A percentile compares a stretch with the other conserved stretches of the same genome.
phyloP scores from a whole-genome alignment of 768 basidiomycete species.

The Pisolithus orientalis region DNA sequence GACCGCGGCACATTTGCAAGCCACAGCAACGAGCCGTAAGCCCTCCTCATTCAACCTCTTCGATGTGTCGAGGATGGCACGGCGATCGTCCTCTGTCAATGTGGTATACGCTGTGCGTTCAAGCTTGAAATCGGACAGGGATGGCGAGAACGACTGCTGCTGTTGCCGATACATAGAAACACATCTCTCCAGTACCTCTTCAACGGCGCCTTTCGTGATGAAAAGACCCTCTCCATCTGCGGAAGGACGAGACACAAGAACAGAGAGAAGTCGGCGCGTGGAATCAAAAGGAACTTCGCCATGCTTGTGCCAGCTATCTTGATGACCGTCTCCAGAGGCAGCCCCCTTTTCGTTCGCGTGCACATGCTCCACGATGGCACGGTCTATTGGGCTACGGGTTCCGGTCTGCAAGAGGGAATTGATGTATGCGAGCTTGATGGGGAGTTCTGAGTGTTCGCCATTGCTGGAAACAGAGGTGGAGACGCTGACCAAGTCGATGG shows the following conservation, averaged over 20 bases:
- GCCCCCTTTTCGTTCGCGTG: constrained; percentile 8
- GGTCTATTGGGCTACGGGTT: constrained; percentile 31
- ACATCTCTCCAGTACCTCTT: constrained; percentile 28
- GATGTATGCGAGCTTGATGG: constrained; percentile 23
- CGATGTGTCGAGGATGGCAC: constrained; percentile 20
- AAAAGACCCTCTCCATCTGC: constrained; percentile 15
- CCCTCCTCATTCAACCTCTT: constrained; percentile 26
- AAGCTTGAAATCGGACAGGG: constrained; percentile 8
- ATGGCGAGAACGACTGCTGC: constrained; percentile 5
- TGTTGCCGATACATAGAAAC: constrained; percentile 13
- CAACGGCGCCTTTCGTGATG: constrained; percentile 27
- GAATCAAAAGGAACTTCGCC: constrained; percentile 33
- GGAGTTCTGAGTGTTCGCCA: constrained; percentile 20
- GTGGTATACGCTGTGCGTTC: constrained; percentile 11
- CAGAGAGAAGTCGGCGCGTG: constrained; percentile 29
- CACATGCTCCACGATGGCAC: constrained; percentile 26
- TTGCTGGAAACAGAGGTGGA: constrained; percentile 20
- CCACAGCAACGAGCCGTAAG: constrained; percentile 24
- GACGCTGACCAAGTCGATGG: constrained; percentile 33
- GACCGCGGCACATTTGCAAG: constrained; percentile 14
- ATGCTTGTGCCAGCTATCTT: constrained; percentile 23
- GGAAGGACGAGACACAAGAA: constrained; percentile 25
- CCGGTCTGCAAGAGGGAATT: constrained; percentile 30
- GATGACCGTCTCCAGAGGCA: constrained; percentile 2
- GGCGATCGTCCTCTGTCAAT: constrained; percentile 16